A percentile compares a stretch with the other conserved stretches of the same genome.
phyloP scores from a whole-genome alignment of 305 asterid species.

The Fraxinus latifolia region DNA sequence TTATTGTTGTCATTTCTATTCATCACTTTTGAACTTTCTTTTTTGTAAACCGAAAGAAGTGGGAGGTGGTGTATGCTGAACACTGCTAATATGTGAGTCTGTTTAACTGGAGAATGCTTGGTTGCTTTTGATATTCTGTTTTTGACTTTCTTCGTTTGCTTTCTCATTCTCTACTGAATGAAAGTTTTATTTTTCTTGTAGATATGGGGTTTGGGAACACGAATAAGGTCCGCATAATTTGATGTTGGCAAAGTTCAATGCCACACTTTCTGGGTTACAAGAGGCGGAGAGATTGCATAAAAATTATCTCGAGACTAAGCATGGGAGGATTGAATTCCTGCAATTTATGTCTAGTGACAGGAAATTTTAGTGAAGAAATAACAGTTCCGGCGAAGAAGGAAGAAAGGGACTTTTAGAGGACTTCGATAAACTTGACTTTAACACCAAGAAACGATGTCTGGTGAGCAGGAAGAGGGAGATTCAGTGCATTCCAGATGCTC shows the following conservation, averaged over 20 bases:
- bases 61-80: not conserved
- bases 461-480: slow-evolving; percentile 57
- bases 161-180: not conserved
- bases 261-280: slow-evolving; percentile 57
- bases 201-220: slow-evolving; percentile 52
- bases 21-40: not conserved
- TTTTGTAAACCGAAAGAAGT: not conserved
- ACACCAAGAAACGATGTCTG: slow-evolving; percentile 49
- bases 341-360: slow-evolving; percentile 26
- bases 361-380: slow-evolving; percentile 17
- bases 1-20: not conserved
- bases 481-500: slow-evolving; percentile 39
- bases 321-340: slow-evolving; percentile 41
- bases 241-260: slow-evolving; percentile 51
- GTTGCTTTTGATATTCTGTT: not conserved
- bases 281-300: slow-evolving; percentile 50
- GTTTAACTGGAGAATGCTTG: not conserved
- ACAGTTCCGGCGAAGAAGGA: slow-evolving; percentile 20
- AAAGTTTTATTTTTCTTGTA: slow-evolving; percentile 10
- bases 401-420: slow-evolving; percentile 53
- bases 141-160: not conserved
- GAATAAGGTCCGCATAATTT: slow-evolving; percentile 50
- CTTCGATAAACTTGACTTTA: slow-evolving; percentile 52
- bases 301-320: slow-evolving; percentile 37
- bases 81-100: not conserved